Percentiles rank a stretch among this genome's conserved stretches.
These are phyloP conservation scores for Colletotrichum phormii DNA, from an alignment of 2,329 filamentous ascomycete genomes.

Conservation along the genomic window DNA sequence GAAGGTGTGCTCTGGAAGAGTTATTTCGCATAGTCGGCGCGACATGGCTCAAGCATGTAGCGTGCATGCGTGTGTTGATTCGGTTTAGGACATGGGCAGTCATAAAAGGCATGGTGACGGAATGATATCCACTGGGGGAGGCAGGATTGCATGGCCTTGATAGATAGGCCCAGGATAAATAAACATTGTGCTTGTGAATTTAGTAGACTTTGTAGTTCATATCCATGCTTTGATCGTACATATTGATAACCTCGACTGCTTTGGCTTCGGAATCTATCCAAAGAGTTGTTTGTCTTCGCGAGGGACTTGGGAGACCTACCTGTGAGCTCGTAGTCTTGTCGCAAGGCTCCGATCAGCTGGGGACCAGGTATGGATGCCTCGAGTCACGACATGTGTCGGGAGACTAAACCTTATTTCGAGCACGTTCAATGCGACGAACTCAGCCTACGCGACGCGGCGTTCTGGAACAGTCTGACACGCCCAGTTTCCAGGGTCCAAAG, in stretches of 20 bases:
- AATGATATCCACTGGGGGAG: constrained; percentile 23
- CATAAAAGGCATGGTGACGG: constrained; percentile 10
- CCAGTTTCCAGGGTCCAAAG: background rate
- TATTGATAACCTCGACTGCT: background rate
- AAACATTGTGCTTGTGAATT: constrained; percentile 11
- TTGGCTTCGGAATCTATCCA: too few species aligned
- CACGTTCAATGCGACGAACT: background rate
- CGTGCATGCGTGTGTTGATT: background rate
- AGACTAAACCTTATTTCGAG: background rate
- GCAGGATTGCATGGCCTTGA: constrained; percentile 7
- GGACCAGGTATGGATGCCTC: background rate
- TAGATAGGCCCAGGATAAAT: constrained; percentile 27
- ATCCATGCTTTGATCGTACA: background rate
- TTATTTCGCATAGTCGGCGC: constrained; percentile 81
- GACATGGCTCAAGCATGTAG: background rate
- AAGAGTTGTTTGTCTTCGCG: too few species aligned
- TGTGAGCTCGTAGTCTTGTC: too few species aligned
- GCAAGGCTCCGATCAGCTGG: background rate
- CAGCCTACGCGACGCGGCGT: background rate
- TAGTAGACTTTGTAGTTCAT: constrained; percentile 7
- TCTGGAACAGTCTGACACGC: constrained; percentile 8
- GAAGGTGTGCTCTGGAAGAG: constrained; percentile 99
- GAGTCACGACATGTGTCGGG: background rate
- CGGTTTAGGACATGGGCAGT: constrained; percentile 1
- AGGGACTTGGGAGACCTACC: too few species aligned